Percentiles rank a stretch among this genome's conserved stretches.
phyloP scores from a whole-genome alignment of 192 early-diverging fungal species.

The Rhizophagus clarus region DNA sequence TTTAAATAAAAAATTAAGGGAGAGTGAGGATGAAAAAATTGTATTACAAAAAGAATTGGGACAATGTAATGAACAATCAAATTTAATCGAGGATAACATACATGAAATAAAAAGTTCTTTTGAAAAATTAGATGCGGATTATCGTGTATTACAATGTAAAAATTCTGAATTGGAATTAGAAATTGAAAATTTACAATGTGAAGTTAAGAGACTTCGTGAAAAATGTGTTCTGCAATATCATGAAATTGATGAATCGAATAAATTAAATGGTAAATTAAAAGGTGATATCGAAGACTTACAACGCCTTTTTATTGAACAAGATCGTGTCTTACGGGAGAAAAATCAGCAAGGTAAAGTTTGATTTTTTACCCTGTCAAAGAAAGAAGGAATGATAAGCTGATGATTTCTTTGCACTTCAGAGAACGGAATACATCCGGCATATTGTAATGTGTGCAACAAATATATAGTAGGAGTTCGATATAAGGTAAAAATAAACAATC shows the following conservation, averaged over 20 bases:
- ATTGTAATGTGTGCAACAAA: constrained; percentile 47
- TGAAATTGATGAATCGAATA: background rate
- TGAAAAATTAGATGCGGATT: background rate
- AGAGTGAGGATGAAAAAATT: background rate
- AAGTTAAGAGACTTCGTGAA: background rate
- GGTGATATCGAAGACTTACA: background rate
- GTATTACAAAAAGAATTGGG: background rate
- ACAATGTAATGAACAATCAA: background rate
- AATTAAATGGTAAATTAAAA: background rate
- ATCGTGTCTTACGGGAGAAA: background rate
- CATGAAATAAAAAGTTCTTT: background rate
- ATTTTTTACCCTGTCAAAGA: no score
- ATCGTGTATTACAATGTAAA: background rate
- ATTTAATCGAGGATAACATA: background rate
- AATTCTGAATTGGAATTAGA: background rate
- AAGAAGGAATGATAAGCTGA: no score
- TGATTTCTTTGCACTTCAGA: background rate
- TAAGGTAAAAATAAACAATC: constrained; percentile 40
- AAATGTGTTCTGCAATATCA: background rate
- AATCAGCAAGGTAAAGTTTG: background rate
- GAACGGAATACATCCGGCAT: background rate
- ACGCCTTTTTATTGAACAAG: background rate
- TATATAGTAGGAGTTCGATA: constrained; percentile 48
- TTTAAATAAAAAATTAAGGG: background rate
- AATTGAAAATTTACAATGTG: background rate